These are phyloP conservation scores for Beauveria sp. DNA, from an alignment of 2,329 filamentous ascomycete genomes.

Conservation along the genomic window DNA sequence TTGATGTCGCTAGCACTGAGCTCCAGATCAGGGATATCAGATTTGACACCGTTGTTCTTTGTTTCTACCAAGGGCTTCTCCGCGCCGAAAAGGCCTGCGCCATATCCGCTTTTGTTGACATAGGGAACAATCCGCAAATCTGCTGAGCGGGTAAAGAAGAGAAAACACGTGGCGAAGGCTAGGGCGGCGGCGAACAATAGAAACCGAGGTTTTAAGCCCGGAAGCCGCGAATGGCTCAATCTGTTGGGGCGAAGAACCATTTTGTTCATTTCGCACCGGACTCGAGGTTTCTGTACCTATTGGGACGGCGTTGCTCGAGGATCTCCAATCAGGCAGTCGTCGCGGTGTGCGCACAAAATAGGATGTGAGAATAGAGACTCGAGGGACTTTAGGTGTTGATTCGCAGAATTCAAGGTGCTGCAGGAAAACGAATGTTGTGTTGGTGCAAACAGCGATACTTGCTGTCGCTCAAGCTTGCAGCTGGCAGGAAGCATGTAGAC, in stretches of 20 bases:
- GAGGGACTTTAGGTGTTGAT: neutral
- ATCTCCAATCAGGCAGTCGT: neutral
- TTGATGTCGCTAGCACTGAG: slow-evolving; percentile 27
- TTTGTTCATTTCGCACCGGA: slow-evolving; percentile 19
- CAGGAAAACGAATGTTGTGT: neutral
- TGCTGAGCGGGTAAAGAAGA: slow-evolving; percentile 27
- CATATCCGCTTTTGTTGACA: slow-evolving; percentile 5
- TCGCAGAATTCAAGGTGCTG: neutral
- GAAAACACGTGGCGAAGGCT: slow-evolving; percentile 35
- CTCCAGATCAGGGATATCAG: slow-evolving; percentile 22
- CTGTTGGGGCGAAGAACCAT: slow-evolving; percentile 23
- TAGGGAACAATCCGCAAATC: slow-evolving; percentile 25
- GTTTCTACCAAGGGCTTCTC: neutral
- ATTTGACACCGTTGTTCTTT: neutral
- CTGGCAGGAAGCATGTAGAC: slow-evolving; percentile 4
- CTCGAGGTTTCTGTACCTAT: neutral
- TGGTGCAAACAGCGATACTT: slow-evolving; percentile 4
- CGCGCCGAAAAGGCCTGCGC: neutral
- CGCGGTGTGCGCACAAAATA: neutral
- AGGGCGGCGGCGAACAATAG: slow-evolving; percentile 33
- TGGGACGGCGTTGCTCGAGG: neutral
- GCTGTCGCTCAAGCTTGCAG: slow-evolving; percentile 1
- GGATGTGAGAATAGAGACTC: neutral
- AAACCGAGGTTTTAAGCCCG: slow-evolving; percentile 33
- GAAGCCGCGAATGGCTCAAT: slow-evolving; percentile 21